These are phyloP conservation scores for Steccherinum ochraceum DNA, from an alignment of 768 basidiomycete genomes.

Conservation along the genomic window DNA sequence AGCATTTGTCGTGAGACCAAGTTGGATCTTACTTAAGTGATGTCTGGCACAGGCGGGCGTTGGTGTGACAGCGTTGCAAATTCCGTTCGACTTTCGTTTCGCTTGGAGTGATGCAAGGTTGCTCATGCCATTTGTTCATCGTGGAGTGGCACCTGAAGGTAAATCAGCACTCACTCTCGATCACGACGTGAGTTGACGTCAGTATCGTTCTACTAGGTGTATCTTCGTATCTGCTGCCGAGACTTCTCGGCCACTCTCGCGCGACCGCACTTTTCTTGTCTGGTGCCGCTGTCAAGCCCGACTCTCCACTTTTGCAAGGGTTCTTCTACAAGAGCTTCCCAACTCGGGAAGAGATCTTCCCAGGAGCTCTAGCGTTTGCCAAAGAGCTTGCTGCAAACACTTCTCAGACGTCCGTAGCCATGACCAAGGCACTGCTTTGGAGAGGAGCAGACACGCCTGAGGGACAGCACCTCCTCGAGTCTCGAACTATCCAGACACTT, in stretches of 20 bases:
- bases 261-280: constrained; percentile 46
- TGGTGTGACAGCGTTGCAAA: constrained; percentile 43
- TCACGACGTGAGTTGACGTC: background rate
- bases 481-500: constrained; percentile 37
- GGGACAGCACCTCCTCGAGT: constrained; percentile 50
- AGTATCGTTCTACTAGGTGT: constrained; percentile 20
- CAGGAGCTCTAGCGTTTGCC: constrained; percentile 44
- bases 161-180: constrained; percentile 4
- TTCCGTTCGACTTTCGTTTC: constrained; percentile 48
- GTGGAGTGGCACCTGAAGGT: constrained; percentile 46
- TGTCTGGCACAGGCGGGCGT: constrained; percentile 32
- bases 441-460: constrained; percentile 44
- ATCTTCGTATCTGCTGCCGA: constrained; percentile 46
- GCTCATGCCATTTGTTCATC: constrained; percentile 42
- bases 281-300: constrained; percentile 36
- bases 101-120: constrained; percentile 45
- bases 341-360: constrained; percentile 45
- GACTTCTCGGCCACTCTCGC: constrained; percentile 44
- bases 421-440: constrained; percentile 46
- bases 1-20: constrained; percentile 3
- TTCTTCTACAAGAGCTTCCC: constrained; percentile 44
- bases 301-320: constrained; percentile 35
- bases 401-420: constrained; percentile 44
- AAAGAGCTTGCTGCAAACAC: constrained; percentile 45
- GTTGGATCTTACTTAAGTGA: background rate